Percentiles rank a stretch among this genome's conserved stretches.
These are phyloP conservation scores for Solanum chmielewskii DNA, from an alignment of 257 asterid genomes.

Conservation along the genomic window DNA sequence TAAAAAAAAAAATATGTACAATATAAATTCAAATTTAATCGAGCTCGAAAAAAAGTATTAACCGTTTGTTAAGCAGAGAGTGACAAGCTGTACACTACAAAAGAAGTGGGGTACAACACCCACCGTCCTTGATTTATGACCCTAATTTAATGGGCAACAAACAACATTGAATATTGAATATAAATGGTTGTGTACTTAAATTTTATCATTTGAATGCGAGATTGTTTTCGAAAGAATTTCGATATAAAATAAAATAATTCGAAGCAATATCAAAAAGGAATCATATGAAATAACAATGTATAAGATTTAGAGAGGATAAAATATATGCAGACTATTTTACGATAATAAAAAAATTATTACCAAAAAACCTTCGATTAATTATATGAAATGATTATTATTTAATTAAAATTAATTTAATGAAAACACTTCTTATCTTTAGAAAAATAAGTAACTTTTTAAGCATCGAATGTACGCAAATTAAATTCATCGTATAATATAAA, in stretches of 20 bases:
- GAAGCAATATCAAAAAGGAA: neutral
- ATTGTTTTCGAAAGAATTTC: accelerated
- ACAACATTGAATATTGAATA: neutral
- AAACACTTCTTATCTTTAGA: neutral
- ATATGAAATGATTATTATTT: neutral
- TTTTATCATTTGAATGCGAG: neutral
- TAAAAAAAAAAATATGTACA: no score
- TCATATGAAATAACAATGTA: neutral
- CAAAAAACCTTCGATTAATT: neutral
- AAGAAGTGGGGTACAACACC: neutral
- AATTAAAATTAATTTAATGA: neutral
- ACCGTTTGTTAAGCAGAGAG: neutral
- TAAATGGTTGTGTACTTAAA: neutral
- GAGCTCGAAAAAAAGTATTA: accelerated
- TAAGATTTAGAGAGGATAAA: accelerated
- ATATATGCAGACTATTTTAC: accelerated
- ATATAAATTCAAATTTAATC: accelerated
- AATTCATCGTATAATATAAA: neutral
- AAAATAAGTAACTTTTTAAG: neutral
- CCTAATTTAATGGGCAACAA: neutral
- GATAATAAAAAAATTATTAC: accelerated
- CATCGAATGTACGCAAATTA: neutral
- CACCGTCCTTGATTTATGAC: neutral
- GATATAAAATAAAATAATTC: neutral
- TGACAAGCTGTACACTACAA: neutral